Base-by-base conservation (phyloP, 2,329 filamentous ascomycete genomes). In the Penicillium paneum region DNA sequence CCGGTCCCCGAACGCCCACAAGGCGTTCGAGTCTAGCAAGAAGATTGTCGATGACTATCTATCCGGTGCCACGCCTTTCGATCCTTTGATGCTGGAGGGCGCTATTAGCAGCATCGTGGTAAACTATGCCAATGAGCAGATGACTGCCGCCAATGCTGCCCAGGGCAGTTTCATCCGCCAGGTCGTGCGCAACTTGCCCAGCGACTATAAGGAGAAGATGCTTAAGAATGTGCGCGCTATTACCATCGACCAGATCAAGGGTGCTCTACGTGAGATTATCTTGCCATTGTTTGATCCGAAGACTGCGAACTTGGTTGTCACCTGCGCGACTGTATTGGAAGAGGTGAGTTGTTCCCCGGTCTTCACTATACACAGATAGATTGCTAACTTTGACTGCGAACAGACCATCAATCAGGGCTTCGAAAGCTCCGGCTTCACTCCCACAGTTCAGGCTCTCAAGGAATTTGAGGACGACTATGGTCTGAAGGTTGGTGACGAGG, bases 391-490 rank as follows among this genome's bases (percentile, higher is more conserved):
- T 52, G 54, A 58, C 59, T 64, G 4, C 5, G 5, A 53, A 50
- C 60, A 96, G 91, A 82, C 82, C 56, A 84, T 96, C 63, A 83
- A 88, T 65, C 86, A 86, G 62, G 86, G 88, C 2, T 90, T 97
- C 65, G 81, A 84, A 62, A 78, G 77, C 1, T 86, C 85, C 53
- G 91, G 91, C 0, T 99, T 96, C 78, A 87, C 86, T 70, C 87
- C 88, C 0, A 82, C 90, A 67, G 81, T 89, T 36, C 86, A 87
- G 67, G 80, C 87, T 28, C 79, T 97, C 46, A 84, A 86, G 39
- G 82, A 89, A 65, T 97, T 96, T 72, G 85, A 95, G 71, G 90
- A 97, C 60, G 90, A 91, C 66, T 97, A 97, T 69, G 93, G 93
- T 0, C 75, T 97, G 43, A 82, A 88, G 70, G 81, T 80, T 2